Conservation (phyloP, 176 grass and related monocot genomes). For the Eremochloa ophiuroides region DNA sequence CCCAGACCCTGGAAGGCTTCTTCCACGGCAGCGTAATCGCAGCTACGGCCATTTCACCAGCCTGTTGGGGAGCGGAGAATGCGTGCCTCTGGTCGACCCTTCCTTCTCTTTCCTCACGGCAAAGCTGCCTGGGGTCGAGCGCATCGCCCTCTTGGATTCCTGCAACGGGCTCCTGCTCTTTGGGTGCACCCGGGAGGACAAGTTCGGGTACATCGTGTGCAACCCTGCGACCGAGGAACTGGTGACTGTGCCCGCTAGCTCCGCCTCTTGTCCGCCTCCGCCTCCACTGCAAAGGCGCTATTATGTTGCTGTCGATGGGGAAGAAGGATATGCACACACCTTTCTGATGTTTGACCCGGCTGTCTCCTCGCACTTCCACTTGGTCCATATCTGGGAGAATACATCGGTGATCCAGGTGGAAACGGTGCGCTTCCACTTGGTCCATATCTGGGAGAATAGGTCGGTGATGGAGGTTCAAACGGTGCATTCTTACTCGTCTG, state of each 20-base stretch:
- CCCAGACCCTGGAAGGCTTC: background rate
- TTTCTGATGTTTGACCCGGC: background rate
- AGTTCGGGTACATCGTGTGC: no score
- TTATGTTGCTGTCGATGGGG: no score
- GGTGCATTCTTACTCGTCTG: background rate
- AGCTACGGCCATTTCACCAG: background rate
- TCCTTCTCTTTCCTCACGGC: background rate
- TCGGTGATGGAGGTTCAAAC: background rate
- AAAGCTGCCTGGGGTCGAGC: background rate
- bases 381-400: no score
- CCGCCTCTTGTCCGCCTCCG: no score
- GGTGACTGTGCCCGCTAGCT: no score
- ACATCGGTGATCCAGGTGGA: background rate
- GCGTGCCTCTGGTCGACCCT: background rate
- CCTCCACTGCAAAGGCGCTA: no score
- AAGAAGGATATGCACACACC: background rate
- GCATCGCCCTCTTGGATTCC: background rate
- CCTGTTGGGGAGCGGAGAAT: background rate
- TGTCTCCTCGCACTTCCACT: no score
- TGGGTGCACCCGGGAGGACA: no score
- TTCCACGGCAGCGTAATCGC: background rate
- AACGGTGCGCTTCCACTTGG: background rate
- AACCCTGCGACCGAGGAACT: no score
- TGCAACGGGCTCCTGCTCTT: no score
- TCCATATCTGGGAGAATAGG: no score